Evolutionary conservation across 164 flowering plant species (phyloP).

Genomic region (Tetracentron sinense): DNA sequence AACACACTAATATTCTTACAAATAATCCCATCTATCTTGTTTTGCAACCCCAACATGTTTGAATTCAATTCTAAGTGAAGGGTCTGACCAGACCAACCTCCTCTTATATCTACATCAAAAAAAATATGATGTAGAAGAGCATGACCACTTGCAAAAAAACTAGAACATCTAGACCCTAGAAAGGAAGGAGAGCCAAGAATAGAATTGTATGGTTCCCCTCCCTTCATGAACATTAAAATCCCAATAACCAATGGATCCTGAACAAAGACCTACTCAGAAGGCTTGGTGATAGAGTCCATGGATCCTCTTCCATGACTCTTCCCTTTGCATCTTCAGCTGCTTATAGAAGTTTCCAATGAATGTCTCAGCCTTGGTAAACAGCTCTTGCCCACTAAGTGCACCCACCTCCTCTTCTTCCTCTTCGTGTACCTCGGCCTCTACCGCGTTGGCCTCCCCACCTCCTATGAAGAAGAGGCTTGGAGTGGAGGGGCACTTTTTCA

Average conservation of each 20-base stretch:
- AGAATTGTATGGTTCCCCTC: not conserved
- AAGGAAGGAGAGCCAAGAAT: slow-evolving; percentile 10
- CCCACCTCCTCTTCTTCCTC: slow-evolving; percentile 31
- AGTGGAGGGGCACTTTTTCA: slow-evolving; percentile 55
- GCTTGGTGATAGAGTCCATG: slow-evolving; percentile 57
- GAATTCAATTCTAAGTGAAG: no score
- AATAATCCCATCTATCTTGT: no score
- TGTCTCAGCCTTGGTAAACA: slow-evolving; percentile 59
- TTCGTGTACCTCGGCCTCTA: slow-evolving; percentile 12
- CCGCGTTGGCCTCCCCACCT: slow-evolving; percentile 28
- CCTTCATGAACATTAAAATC: not conserved
- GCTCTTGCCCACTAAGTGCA: slow-evolving; percentile 49
- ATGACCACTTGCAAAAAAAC: no score
- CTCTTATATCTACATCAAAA: no score
- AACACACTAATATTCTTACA: no score
- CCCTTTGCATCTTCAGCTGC: slow-evolving; percentile 80
- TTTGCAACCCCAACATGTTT: no score
- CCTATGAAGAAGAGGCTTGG: slow-evolving; percentile 67
- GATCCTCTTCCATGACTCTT: slow-evolving; percentile 70
- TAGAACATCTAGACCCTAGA: not conserved
- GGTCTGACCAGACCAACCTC: no score
- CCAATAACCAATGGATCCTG: slow-evolving; percentile 11
- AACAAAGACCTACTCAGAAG: slow-evolving; percentile 16
- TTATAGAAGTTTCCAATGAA: slow-evolving; percentile 76
- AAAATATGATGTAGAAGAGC: no score